These are phyloP conservation scores for Exophiala viscosa DNA, from an alignment of 2,329 filamentous ascomycete genomes.

Conservation along the genomic window DNA sequence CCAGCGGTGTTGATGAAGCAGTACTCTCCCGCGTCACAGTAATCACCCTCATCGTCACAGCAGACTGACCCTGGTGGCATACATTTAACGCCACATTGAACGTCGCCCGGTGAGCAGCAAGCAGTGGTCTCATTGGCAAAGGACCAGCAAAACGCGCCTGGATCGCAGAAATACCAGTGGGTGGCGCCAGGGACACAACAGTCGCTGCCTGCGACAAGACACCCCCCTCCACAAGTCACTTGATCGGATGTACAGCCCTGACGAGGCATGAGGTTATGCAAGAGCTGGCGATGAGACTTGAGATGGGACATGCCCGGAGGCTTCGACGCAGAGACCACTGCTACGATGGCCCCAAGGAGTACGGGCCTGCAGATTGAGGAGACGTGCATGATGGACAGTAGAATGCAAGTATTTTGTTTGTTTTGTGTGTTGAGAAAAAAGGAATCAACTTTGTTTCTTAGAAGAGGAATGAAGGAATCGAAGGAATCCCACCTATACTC, in stretches of 20 bases:
- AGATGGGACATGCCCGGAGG: not conserved
- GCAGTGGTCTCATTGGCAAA: not conserved
- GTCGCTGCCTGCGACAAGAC: not conserved
- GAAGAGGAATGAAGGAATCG: not conserved
- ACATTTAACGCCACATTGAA: not conserved
- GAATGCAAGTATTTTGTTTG: not conserved
- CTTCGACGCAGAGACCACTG: not conserved
- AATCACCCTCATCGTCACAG: not conserved
- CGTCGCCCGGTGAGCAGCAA: not conserved
- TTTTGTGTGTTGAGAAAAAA: not conserved
- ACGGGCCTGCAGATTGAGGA: not conserved
- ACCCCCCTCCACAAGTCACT: not conserved
- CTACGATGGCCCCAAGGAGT: not conserved
- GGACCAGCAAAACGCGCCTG: not conserved
- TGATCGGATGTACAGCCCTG: not conserved
- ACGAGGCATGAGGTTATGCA: not conserved
- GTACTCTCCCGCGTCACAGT: not conserved
- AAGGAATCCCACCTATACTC: not conserved
- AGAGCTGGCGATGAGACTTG: not conserved
- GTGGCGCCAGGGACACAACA: not conserved
- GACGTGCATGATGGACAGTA: not conserved
- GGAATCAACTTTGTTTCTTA: not conserved
- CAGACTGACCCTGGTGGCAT: not conserved
- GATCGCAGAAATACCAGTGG: not conserved
- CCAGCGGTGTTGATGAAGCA: not conserved